Percentiles rank a stretch among this genome's conserved stretches.
Evolutionary conservation across 345 rosid species (phyloP).

Genomic region (Ailanthus altissimus): DNA sequence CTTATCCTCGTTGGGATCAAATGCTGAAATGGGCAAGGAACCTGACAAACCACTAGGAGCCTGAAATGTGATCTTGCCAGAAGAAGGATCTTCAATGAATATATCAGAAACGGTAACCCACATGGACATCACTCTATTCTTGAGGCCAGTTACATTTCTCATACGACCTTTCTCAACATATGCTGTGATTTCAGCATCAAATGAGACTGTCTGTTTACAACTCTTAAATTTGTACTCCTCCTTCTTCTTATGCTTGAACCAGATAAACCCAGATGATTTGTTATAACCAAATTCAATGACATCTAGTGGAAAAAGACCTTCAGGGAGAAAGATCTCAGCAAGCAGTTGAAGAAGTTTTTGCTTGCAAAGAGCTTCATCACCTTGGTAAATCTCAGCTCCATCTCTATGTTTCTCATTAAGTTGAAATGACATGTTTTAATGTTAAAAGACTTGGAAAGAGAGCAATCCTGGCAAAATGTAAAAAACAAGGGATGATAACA

Average conservation of each 20-base stretch:
- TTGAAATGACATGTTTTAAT: slow-evolving; percentile 20
- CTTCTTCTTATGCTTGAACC: slow-evolving; percentile 37
- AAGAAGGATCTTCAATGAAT: slow-evolving; percentile 20
- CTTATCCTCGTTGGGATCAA: slow-evolving; percentile 30
- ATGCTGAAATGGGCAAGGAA: slow-evolving; percentile 35
- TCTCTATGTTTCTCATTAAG: slow-evolving; percentile 25
- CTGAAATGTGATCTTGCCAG: slow-evolving; percentile 27
- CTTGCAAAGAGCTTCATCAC: slow-evolving; percentile 40
- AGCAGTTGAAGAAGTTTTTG: slow-evolving; percentile 33
- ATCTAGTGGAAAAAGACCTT: slow-evolving; percentile 21
- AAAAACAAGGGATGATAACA: not conserved
- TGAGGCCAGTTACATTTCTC: slow-evolving; percentile 35
- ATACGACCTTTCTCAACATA: slow-evolving; percentile 29
- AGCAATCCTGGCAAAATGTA: not conserved
- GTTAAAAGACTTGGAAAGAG: not conserved
- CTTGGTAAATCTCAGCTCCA: slow-evolving; percentile 38
- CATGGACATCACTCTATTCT: slow-evolving; percentile 34
- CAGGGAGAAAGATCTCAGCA: not conserved
- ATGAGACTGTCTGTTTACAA: slow-evolving; percentile 27
- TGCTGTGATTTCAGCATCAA: slow-evolving; percentile 35
- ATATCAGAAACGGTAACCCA: slow-evolving; percentile 34
- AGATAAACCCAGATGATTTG: slow-evolving; percentile 34
- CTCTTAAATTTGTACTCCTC: slow-evolving; percentile 30
- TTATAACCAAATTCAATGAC: slow-evolving; percentile 35
- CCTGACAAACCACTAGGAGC: slow-evolving; percentile 25